Evolutionary conservation across 805 yeast genomes (phyloP), one percentile per base, ranked within the genome.

Genomic region (Lachancea quebecensis): DNA sequence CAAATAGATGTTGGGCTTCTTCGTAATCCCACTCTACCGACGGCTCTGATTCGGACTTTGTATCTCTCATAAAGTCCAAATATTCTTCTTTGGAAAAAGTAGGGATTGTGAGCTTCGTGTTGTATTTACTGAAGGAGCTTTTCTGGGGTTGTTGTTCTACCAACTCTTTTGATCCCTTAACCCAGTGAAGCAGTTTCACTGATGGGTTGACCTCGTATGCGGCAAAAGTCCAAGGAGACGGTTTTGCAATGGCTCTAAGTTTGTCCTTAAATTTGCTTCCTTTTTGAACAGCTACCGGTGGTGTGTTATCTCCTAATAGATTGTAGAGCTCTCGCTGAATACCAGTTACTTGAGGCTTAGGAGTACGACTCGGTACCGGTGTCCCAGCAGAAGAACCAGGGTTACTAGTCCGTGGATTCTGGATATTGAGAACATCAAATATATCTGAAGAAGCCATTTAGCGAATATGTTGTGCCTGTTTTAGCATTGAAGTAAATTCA

Each of bases 271-370:
- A 81, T 50, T 78, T 67, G 25, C 59, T 68, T n/a, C 67, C 64
- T 42, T 69, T 70, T 42, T 72, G 71, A n/a, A 75, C 75, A n/a
- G 74, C 75, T 7, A 75, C 77, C 0, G 98, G 90, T 1, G 99
- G 96, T 1, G 95, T 80, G 62, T 88, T 88, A 34, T 93, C 90
- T 4, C 99, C 99, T 35, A 93, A 70, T 43, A 95, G 72, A 52
- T 84, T 85, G 64, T 84, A 90, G 44, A 93, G 70, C 62, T 93
- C 99, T 54, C 98, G 75, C 50, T 86, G 90, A 78, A 91, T 84
- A 21, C 95, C 95, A 1, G 80, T 70, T 38, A 72, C 63, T 39
- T 54, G 61, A 12, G 55, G 59, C 38, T 55, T 60, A 17, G 54
- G 47, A 7, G 48, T 45, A n/a, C 50, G 48, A 14, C 35, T 45